A percentile compares a stretch with the other conserved stretches of the same genome.
Conservation (phyloP, 2,329 filamentous ascomycete genomes). For the Juglanconis sp. region DNA sequence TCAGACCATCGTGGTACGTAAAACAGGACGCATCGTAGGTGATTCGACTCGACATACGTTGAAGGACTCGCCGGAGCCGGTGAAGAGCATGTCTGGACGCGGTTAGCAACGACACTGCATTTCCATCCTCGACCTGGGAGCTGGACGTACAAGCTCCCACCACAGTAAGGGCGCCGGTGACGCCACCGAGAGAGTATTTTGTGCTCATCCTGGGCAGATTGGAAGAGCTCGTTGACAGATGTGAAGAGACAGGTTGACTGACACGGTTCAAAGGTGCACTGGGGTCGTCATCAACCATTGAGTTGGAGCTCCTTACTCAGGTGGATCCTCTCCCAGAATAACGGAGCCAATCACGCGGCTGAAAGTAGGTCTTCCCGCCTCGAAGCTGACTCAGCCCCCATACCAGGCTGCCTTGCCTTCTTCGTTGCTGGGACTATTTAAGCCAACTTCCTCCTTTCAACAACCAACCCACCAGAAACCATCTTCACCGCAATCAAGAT, state of each 20-base stretch:
- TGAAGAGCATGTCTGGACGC: conserved; percentile 90
- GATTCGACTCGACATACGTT: conserved; percentile 59
- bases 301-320: conserved; percentile 7
- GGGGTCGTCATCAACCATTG: conserved; percentile 12
- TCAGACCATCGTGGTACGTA: conserved; percentile 3
- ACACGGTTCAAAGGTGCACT: conserved; percentile 3
- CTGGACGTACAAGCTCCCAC: conserved; percentile 72
- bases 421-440: not conserved
- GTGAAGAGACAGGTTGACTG: not conserved
- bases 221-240: conserved; percentile 10
- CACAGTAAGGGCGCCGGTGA: conserved; percentile 65
- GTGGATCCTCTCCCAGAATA: not conserved
- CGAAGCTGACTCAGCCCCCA: conserved; percentile 1
- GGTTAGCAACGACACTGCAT: conserved; percentile 14
- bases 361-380: not conserved
- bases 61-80: conserved; percentile 91
- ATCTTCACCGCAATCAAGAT: conserved; percentile 32
- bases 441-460: conserved; percentile 2
- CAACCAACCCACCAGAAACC: conserved; percentile 21
- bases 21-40: not conserved
- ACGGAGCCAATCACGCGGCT: conserved; percentile 9
- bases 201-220: conserved; percentile 61
- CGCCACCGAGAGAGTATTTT: conserved; percentile 66
- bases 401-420: not conserved
- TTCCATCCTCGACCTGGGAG: not conserved